Base-by-base conservation (phyloP, 192 early-diverging fungal species). In the Linnemannia schmuckeri region DNA sequence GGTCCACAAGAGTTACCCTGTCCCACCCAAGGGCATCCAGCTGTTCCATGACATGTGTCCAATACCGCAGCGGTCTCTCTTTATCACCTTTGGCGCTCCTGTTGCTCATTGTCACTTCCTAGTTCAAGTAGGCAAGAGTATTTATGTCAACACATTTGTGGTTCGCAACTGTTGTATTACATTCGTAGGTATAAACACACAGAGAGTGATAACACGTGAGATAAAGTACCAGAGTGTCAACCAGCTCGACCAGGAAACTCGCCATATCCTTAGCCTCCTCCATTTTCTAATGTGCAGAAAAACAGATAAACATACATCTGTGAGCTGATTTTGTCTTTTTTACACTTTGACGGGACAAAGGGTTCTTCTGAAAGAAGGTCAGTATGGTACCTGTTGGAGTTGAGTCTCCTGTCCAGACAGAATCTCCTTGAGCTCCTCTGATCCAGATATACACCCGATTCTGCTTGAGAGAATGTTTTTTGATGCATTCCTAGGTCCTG, bases 1-100 rank as follows among this genome's bases (percentile, higher is more conserved):
- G 47, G n/a, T 68, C 73, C 44, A 87, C 6, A 18, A 81, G 74
- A 0, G 72, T 44, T n/a, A 87, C 44, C 49, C 42, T 76, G 20
- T 81, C 72, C 85, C 85, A 87, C 7, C 85, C 85, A 47, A 87
- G 54, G 8, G 63, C 22, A 70, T 87, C 85, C 47, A 87, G 52
- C 49, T 87, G 85, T 37, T 77, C 68, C 24, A 66, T 78, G 42
- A 87, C 63, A 7, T 81, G 75, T 7, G 79, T 57, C 76, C 79
- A 87, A 37, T 78, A 81, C 33, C 76, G 66, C 9, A 75, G 24
- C 12, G 85, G 72, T 42, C 30, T 35, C 35, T 76, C 78, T 33
- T 77, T 40, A 20, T 52, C 74, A 1, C 30, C n/a, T 7, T 54
- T 63, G 8, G 18, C 40, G 37, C 33, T 55, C 33, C n/a, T 72